Conservation (phyloP, 1,139 yeast genomes). For the Waltiozyma sp. region DNA sequence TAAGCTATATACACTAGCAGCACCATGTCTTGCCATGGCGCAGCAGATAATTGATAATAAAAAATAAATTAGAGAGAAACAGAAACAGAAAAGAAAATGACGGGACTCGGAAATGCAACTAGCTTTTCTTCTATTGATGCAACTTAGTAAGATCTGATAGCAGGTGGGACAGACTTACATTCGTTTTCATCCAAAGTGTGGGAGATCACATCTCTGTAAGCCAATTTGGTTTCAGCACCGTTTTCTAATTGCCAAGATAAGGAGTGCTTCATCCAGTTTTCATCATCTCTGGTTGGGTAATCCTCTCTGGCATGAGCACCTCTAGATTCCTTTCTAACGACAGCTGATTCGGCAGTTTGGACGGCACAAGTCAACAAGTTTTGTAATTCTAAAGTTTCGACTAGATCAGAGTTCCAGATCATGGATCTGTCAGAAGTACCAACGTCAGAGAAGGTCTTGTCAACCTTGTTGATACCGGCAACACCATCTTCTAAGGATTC, state of each 20-base stretch:
- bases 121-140: not conserved
- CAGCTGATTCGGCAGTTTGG: slow-evolving; percentile 91
- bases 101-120: not conserved
- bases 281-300: slow-evolving; percentile 92
- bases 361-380: slow-evolving; percentile 95
- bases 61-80: not conserved
- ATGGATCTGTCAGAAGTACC: slow-evolving; percentile 91
- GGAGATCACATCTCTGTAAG: slow-evolving; percentile 78
- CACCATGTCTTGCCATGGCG: too few relatives aligned
- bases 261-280: slow-evolving; percentile 95
- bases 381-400: slow-evolving; percentile 92
- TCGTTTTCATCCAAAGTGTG: slow-evolving; percentile 84
- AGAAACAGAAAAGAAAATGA: not conserved
- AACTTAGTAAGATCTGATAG: slow-evolving; percentile 75
- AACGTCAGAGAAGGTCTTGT: slow-evolving; percentile 58
- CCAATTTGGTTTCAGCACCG: slow-evolving; percentile 66
- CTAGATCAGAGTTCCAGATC: slow-evolving; percentile 98
- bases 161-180: slow-evolving; percentile 95
- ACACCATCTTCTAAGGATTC: slow-evolving; percentile 91
- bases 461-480: slow-evolving; percentile 62
- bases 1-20: not conserved
- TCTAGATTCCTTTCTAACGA: slow-evolving; percentile 93
- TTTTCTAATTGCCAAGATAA: slow-evolving; percentile 75
- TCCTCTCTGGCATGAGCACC: slow-evolving; percentile 99
- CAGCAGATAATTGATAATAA: not conserved